phyloP scores from a whole-genome alignment of 768 basidiomycete species.

The Lanmaoa pseudosensibilis region DNA sequence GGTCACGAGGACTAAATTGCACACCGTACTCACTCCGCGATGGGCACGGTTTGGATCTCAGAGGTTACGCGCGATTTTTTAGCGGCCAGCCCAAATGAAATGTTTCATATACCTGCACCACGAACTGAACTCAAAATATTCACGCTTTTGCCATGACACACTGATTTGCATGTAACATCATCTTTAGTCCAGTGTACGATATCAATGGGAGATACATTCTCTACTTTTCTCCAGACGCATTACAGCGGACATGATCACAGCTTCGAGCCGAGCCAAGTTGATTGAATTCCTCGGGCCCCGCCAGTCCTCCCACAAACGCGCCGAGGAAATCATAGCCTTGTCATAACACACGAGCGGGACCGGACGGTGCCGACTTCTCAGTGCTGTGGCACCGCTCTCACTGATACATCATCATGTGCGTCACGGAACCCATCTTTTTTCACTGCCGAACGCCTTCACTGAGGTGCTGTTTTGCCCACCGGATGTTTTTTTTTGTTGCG shows the following conservation, averaged over 20 bases:
- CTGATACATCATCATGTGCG: too few species aligned
- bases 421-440: too few species aligned
- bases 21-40: background rate
- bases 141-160: background rate
- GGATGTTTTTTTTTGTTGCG: too few species aligned
- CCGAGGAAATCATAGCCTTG: too few species aligned
- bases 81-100: background rate
- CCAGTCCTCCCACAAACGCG: too few species aligned
- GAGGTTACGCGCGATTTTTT: background rate
- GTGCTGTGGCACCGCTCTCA: too few species aligned
- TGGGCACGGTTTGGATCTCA: background rate
- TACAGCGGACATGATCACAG: background rate
- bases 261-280: background rate
- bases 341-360: too few species aligned
- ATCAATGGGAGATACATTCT: background rate
- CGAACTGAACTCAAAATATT: background rate
- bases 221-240: background rate
- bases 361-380: too few species aligned
- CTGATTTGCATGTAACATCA: constrained; percentile 4
- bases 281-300: too few species aligned
- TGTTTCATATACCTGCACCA: background rate
- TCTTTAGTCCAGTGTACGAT: background rate
- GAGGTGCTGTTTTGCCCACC: too few species aligned
- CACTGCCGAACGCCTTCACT: too few species aligned
- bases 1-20: background rate